Conservation (phyloP, 2,329 filamentous ascomycete species). For the Parastagonospora avenae region DNA sequence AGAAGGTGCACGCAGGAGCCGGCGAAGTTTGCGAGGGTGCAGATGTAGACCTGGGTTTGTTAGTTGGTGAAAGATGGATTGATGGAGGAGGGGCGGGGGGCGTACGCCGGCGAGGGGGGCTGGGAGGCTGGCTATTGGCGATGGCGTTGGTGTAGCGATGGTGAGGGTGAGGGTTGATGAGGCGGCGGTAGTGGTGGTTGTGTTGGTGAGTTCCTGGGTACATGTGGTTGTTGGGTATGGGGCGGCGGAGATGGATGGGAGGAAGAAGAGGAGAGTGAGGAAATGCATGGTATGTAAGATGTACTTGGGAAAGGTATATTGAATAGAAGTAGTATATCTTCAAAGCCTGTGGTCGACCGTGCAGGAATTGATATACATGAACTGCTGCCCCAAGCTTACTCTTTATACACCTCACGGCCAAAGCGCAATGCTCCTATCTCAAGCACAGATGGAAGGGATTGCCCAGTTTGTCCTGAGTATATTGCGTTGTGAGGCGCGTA, state of each 20-base stretch:
- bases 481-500: conserved; percentile 6
- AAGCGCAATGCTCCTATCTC: not conserved
- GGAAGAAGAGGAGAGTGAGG: conserved; percentile 8
- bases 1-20: conserved; percentile 21
- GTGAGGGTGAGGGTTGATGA: not conserved
- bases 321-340: not conserved
- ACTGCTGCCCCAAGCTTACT: not conserved
- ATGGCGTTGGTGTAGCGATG: not conserved
- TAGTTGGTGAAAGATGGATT: not conserved
- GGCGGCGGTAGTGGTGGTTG: not conserved
- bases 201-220: not conserved
- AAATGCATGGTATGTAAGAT: conserved; percentile 10
- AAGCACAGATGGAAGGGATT: conserved; percentile 8
- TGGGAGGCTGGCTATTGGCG: not conserved
- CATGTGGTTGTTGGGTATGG: not conserved
- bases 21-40: conserved; percentile 27
- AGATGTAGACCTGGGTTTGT: conserved; percentile 29
- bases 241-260: conserved; percentile 5
- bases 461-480: conserved; percentile 5
- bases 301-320: not conserved
- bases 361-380: not conserved
- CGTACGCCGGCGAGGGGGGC: conserved; percentile 3
- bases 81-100: not conserved
- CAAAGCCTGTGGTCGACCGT: not conserved
- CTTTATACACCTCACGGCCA: conserved; percentile 10